phyloP scores from a whole-genome alignment of 2,329 filamentous ascomycete genomes.

The Penicillium expansum region DNA sequence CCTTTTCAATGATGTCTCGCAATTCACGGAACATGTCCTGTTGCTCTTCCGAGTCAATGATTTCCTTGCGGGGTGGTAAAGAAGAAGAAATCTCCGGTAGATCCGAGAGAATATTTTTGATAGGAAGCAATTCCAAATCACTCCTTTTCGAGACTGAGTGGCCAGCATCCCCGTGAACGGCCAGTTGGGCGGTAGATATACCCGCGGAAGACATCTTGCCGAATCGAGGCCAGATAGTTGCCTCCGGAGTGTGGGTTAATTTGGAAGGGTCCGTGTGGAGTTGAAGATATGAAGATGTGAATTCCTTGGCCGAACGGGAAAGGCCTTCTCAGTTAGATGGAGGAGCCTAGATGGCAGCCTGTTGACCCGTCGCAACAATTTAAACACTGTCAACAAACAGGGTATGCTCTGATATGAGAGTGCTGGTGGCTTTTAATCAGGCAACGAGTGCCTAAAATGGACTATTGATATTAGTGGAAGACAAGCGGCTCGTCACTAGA shows the following conservation, averaged over 20 bases:
- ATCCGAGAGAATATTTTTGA: slow-evolving; percentile 27
- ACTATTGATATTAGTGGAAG: slow-evolving; percentile 1
- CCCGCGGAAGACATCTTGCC: slow-evolving; percentile 16
- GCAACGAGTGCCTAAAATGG: not conserved
- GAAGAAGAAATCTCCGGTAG: slow-evolving; percentile 21
- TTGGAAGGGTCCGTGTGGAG: not conserved
- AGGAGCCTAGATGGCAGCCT: slow-evolving; percentile 10
- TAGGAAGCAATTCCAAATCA: slow-evolving; percentile 25
- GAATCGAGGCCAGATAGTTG: slow-evolving; percentile 6
- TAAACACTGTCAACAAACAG: not conserved
- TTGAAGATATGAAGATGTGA: not conserved
- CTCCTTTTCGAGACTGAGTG: not conserved
- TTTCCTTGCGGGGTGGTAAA: slow-evolving; percentile 16
- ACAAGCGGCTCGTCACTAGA: not conserved
- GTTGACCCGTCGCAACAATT: not conserved
- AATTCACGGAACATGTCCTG: slow-evolving; percentile 36
- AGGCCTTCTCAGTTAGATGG: not conserved
- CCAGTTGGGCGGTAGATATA: slow-evolving; percentile 14
- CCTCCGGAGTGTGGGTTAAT: not conserved
- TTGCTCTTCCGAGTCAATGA: slow-evolving; percentile 30
- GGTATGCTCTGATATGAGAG: not conserved
- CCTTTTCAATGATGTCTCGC: slow-evolving; percentile 29
- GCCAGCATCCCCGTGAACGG: slow-evolving; percentile 4
- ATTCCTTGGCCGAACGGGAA: not conserved
- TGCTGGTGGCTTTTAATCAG: slow-evolving; percentile 1